Base-by-base conservation (phyloP, 495 filamentous ascomycete species). In the Penicillium bialowiezense region DNA sequence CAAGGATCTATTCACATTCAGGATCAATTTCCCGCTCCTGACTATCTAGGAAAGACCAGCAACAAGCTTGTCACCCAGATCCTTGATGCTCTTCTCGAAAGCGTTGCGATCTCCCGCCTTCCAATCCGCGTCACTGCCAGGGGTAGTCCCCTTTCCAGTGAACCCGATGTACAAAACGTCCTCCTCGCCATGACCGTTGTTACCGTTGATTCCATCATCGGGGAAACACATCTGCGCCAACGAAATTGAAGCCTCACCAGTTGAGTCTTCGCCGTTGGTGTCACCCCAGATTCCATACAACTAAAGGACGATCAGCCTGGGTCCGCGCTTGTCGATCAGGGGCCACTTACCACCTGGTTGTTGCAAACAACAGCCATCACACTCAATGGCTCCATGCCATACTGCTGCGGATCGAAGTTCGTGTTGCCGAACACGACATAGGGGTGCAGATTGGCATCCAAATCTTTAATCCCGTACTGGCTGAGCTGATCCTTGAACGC, bases 231-330 rank as follows among this genome's bases (percentile, higher is more conserved):
- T 66, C 17, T 76, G 74, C 0, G 79, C 83, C 5, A 85, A 55
- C 1, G 80, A 69, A 24, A 86, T 70, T 18, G 76, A 76, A 0
- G 78, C 76, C 50, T 87, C 81, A 13, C 83, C 80, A 0, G 80
- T 78, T 0, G 74, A 54, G 21, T 52, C 64, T 19, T 62, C 75
- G 23, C 79, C 84, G 51, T 86, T 88, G 4, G 68, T 73, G 57
- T 88, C 84, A 13, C 81, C 84, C 84, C 81, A 86, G 44, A 88
- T 63, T n/a, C 79, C 82, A 52, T 85, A 87, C 34, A 83, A 63
- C 72, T 82, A 36, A 33, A 18, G 5, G 13, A 6, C 23, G 1
- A 28, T 24, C 21, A 13, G 41, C 7, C 6, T 29, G 8, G 13
- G 26, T 2, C 2, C 12, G 36, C n/a, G n/a, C n/a, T n/a, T 3